These are phyloP conservation scores for Backusella circina DNA, from an alignment of 192 early-diverging fungal genomes.

Conservation along the genomic window DNA sequence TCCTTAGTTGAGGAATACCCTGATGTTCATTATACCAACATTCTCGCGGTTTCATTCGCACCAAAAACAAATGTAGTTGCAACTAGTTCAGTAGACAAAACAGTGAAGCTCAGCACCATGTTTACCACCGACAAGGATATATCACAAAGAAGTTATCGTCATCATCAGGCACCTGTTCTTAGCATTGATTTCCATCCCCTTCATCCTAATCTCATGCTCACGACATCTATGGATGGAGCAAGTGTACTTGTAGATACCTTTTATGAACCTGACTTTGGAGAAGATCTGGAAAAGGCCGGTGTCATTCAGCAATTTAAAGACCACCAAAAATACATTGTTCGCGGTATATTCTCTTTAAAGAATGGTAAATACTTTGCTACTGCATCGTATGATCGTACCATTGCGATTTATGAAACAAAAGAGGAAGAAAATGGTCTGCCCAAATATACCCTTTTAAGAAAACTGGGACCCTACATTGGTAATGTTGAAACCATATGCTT, in stretches of 20 bases:
- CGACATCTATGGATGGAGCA: slow-evolving; percentile 52
- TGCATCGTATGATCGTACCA: slow-evolving; percentile 66
- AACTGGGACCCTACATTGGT: slow-evolving; percentile 37
- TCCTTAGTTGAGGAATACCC: slow-evolving; percentile 29
- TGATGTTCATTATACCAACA: slow-evolving; percentile 54
- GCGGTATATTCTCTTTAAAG: slow-evolving; percentile 53
- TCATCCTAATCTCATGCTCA: slow-evolving; percentile 43
- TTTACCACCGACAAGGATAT: slow-evolving; percentile 38
- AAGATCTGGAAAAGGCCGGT: slow-evolving; percentile 2
- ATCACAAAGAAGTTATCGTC: slow-evolving; percentile 31
- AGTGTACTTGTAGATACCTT: slow-evolving; percentile 39
- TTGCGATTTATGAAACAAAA: slow-evolving; percentile 55
- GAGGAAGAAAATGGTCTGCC: not conserved
- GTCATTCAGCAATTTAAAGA: slow-evolving; percentile 59
- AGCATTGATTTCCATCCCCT: slow-evolving; percentile 63
- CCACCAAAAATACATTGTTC: slow-evolving; percentile 69
- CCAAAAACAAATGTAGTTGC: slow-evolving; percentile 36
- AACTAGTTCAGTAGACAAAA: slow-evolving; percentile 60
- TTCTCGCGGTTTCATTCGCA: slow-evolving; percentile 43
- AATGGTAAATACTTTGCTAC: slow-evolving; percentile 57
- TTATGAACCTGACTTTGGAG: not conserved
- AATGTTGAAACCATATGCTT: slow-evolving; percentile 69
- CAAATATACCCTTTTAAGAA: slow-evolving; percentile 12
- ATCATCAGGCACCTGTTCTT: slow-evolving; percentile 59
- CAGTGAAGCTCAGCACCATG: slow-evolving; percentile 46